phyloP scores from a whole-genome alignment of 2,329 filamentous ascomycete genomes.

The Purpureocillium lavendulum region DNA sequence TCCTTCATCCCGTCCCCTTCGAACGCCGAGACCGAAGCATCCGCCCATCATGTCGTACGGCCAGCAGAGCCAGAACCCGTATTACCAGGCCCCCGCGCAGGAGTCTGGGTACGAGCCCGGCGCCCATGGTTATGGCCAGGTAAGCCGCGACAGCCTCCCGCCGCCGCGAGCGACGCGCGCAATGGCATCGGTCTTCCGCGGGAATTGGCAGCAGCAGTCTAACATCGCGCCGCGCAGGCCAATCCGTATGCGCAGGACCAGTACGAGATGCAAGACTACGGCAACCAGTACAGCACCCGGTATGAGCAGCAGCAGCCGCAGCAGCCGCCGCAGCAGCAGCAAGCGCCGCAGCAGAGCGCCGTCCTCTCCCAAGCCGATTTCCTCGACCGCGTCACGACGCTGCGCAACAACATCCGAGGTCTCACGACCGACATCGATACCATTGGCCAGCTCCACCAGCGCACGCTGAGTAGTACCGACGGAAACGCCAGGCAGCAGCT shows the following conservation, averaged over 20 bases:
- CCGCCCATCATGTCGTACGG: slow-evolving; percentile 14
- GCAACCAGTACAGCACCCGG: slow-evolving; percentile 1
- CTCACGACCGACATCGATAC: slow-evolving; percentile 59
- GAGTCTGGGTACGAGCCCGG: slow-evolving; percentile 9
- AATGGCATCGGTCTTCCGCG: background rate
- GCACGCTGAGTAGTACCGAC: slow-evolving; percentile 59
- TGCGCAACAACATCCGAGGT: slow-evolving; percentile 59
- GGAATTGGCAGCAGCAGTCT: too few species aligned
- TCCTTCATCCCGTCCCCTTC: background rate
- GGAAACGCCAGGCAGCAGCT: slow-evolving; percentile 45
- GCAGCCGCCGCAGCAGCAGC: slow-evolving; percentile 19
- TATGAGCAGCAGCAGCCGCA: slow-evolving; percentile 23
- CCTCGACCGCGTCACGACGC: slow-evolving; percentile 55
- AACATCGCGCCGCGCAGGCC: background rate
- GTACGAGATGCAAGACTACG: background rate
- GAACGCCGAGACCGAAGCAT: background rate
- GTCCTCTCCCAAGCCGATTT: slow-evolving; percentile 57
- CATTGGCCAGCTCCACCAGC: slow-evolving; percentile 64
- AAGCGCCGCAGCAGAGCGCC: slow-evolving; percentile 16
- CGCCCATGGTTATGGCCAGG: slow-evolving; percentile 9
- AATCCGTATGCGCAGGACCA: slow-evolving; percentile 9
- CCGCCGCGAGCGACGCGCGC: background rate
- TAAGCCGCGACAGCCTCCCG: slow-evolving; percentile 3
- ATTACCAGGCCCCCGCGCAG: slow-evolving; percentile 12
- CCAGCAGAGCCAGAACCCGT: slow-evolving; percentile 13